Conservation (phyloP, 768 basidiomycete species). For the Lactarius quietus region DNA sequence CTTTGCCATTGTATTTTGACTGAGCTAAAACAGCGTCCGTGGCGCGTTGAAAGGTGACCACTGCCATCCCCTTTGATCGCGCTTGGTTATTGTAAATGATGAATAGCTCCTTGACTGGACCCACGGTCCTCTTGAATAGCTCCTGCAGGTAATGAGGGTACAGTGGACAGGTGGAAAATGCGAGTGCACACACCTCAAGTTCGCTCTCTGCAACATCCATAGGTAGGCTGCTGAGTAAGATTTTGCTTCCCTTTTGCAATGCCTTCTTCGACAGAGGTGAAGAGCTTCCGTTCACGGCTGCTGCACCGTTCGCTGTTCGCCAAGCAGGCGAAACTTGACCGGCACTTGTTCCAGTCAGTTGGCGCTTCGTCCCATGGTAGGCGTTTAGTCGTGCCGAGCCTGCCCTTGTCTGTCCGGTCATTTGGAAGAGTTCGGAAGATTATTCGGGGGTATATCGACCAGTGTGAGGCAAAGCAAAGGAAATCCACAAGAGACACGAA, state of each 20-base stretch:
- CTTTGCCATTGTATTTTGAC: constrained; percentile 69
- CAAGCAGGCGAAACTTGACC: constrained; percentile 25
- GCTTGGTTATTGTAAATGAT: constrained; percentile 74
- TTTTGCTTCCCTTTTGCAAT: constrained; percentile 23
- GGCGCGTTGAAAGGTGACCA: constrained; percentile 61
- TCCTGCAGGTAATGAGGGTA: constrained; percentile 42
- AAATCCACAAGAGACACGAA: background rate
- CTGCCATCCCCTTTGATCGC: constrained; percentile 75
- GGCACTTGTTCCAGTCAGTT: constrained; percentile 22
- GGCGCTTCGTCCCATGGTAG: constrained; percentile 25
- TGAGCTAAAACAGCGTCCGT: constrained; percentile 63
- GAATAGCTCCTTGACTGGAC: constrained; percentile 66
- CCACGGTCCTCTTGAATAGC: constrained; percentile 72
- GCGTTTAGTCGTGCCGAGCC: constrained; percentile 20
- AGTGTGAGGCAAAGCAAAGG: background rate
- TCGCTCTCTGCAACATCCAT: constrained; percentile 26
- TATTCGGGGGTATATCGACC: constrained; percentile 6
- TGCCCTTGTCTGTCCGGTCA: constrained; percentile 19
- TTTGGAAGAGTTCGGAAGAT: background rate
- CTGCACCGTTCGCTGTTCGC: constrained; percentile 8
- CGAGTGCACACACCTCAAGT: constrained; percentile 18
- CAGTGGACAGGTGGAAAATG: background rate
- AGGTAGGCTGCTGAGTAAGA: constrained; percentile 25
- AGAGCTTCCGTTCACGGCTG: constrained; percentile 13
- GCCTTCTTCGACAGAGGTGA: constrained; percentile 12